Base-by-base conservation (phyloP, 148 eudicot genomes). In the Rhododendron vialii region DNA sequence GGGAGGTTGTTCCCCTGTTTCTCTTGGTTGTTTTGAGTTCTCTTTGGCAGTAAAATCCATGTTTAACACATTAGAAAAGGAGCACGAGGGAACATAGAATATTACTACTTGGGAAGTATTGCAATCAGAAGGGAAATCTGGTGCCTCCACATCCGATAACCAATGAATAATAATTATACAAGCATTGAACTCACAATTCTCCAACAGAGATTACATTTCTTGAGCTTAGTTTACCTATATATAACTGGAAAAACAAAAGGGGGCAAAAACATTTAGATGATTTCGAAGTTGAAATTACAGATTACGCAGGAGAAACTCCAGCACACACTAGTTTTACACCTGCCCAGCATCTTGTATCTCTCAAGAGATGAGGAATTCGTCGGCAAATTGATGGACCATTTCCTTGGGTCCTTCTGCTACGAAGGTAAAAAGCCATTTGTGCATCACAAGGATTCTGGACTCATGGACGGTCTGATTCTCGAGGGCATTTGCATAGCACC, bases 381-480 rank as follows among this genome's bases (percentile, higher is more conserved):
- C 47, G 47, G 30, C 83, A 20, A 81, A 81, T 81, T 81, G 33
- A 41, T 5, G 10, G 47, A 20, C 43, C 14, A 51, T 51, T 53
- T 35, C 17, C 83, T 13, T 28, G 30, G 38, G 24, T 55, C 50
- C 28, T 55, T 33, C 15, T 17, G 18, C 2, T 57, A n/a, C 12
- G 0, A 18, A 48, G 84, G 43, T 15, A 51, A 82, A 38, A 82
- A 30, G 41, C 30, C 75, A 63, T 82, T 82, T 82, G 10, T 13
- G 74, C 7, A 78, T 89, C 87, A 96, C 88, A 88, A 81, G 26
- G 95, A 94, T 84, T 93, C 93, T 0, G 98, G 98, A 83, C 98
- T 97, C 45, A 88, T 91, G 15, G 99, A 97, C 77, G 99, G 98
- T 84, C 99, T 90, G 55, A 97, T 93, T 90, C 84, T 93, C 2